phyloP scores from a whole-genome alignment of 805 yeast species.

The Candida berthetii region DNA sequence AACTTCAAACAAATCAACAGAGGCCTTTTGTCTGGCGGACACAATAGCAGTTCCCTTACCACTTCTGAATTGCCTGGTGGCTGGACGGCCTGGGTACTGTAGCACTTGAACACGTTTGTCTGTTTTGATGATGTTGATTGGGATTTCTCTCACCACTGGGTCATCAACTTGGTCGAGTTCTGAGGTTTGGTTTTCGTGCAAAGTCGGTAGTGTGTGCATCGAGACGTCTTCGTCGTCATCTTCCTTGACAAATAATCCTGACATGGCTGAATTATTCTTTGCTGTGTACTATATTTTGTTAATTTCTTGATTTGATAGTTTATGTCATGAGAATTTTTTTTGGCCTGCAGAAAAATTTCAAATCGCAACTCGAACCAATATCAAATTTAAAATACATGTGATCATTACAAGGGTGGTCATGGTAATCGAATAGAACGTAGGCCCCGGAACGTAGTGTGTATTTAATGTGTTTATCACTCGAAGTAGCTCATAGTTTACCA shows the following conservation, averaged over 20 bases:
- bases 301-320: too few relatives aligned
- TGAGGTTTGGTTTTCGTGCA: conserved; percentile 4
- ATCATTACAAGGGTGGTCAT: too few relatives aligned
- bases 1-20: conserved; percentile 62
- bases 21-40: conserved; percentile 50
- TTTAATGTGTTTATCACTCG: too few relatives aligned
- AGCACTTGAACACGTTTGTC: conserved; percentile 32
- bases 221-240: conserved; percentile 13
- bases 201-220: neutral
- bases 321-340: too few relatives aligned
- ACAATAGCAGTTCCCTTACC: conserved; percentile 30
- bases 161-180: conserved; percentile 24
- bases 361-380: too few relatives aligned
- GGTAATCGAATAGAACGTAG: too few relatives aligned
- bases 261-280: too few relatives aligned
- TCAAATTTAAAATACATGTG: too few relatives aligned
- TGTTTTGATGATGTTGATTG: conserved; percentile 39
- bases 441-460: too few relatives aligned
- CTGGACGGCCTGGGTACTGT: conserved; percentile 59
- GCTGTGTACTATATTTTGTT: too few relatives aligned
- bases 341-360: too few relatives aligned
- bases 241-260: conserved; percentile 11
- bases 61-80: conserved; percentile 30
- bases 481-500: too few relatives aligned
- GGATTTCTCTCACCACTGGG: conserved; percentile 56